Evolutionary conservation across 192 early-diverging fungal genomes (phyloP).

Genomic region (Chytriomyces confervae): DNA sequence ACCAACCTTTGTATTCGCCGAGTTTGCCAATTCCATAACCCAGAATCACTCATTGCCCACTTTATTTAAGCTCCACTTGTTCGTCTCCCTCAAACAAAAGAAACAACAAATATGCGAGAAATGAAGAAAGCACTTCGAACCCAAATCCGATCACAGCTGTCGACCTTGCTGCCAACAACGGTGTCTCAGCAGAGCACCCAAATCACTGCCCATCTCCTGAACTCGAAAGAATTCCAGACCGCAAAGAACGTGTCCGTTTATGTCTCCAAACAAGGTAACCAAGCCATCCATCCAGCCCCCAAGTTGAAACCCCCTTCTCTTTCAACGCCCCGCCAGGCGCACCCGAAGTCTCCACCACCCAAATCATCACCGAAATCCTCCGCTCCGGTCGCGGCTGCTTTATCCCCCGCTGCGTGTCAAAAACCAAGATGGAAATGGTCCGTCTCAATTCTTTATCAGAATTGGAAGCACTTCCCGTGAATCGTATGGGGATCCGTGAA

Average conservation of each 20-base stretch:
- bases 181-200: background rate
- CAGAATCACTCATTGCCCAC: no score
- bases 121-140: background rate
- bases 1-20: no score
- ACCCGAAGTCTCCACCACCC: constrained; percentile 22
- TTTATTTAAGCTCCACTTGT: no score
- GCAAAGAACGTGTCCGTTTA: constrained; percentile 16
- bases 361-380: constrained; percentile 10
- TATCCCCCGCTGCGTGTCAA: constrained; percentile 36
- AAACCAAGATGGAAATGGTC: constrained; percentile 38
- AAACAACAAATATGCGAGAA: background rate
- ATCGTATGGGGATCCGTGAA: constrained; percentile 36
- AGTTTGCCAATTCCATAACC: no score
- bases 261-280: constrained; percentile 18
- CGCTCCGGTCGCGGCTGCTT: constrained; percentile 3
- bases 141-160: background rate
- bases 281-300: background rate
- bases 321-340: background rate
- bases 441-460: constrained; percentile 12
- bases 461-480: constrained; percentile 22
- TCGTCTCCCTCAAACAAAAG: background rate
- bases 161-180: background rate
- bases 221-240: background rate
- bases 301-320: background rate
- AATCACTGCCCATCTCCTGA: constrained; percentile 7